Evolutionary conservation across 2,329 filamentous ascomycete genomes (phyloP).

Genomic region (Fusarium staphyleae): DNA sequence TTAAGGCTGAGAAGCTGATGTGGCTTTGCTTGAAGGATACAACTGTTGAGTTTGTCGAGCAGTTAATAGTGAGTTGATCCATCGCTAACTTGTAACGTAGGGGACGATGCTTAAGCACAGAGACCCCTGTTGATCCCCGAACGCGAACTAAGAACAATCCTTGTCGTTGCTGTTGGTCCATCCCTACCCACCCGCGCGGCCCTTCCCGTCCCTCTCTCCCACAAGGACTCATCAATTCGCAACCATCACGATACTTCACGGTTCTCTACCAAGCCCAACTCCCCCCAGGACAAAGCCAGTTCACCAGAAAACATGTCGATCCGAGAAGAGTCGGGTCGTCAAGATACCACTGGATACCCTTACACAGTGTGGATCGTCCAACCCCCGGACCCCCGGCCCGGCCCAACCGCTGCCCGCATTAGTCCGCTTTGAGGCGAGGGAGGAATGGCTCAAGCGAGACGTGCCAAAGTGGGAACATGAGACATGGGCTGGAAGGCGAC

Average conservation of each 20-base stretch:
- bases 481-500: slow-evolving; percentile 17
- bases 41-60: no score
- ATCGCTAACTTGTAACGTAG: no score
- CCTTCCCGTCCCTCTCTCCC: slow-evolving; percentile 32
- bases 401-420: no score
- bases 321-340: no score
- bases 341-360: not conserved
- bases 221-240: slow-evolving; percentile 5
- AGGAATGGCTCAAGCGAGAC: slow-evolving; percentile 29
- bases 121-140: no score
- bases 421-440: slow-evolving; percentile 32
- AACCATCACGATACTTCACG: slow-evolving; percentile 10
- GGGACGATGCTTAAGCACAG: no score
- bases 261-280: not conserved
- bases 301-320: no score
- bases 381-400: slow-evolving; percentile 28
- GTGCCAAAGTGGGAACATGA: slow-evolving; percentile 34
- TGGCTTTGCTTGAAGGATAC: no score
- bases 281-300: not conserved
- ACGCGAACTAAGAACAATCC: slow-evolving; percentile 9
- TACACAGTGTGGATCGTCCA: slow-evolving; percentile 30
- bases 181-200: slow-evolving; percentile 29
- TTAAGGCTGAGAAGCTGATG: no score
- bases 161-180: slow-evolving; percentile 25
- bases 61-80: no score